These are phyloP conservation scores for Botrytis paeoniae DNA, from an alignment of 2,329 filamentous ascomycete species.

Conservation along the genomic window DNA sequence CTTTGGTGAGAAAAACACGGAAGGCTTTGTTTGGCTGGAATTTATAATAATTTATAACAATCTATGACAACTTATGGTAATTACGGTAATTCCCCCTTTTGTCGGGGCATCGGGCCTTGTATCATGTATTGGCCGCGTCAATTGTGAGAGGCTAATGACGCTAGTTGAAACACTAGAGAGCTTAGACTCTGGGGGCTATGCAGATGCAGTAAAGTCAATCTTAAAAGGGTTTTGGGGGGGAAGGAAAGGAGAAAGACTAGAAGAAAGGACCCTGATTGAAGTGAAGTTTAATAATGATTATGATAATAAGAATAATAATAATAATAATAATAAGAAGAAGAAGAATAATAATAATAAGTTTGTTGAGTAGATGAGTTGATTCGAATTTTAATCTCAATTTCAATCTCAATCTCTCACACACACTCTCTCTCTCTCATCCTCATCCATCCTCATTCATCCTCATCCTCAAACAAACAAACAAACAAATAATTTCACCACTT, in stretches of 20 bases:
- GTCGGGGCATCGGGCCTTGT: neutral
- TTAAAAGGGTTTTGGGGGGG: too few relatives aligned
- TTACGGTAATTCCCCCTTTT: neutral
- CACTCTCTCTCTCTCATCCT: neutral
- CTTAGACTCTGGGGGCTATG: constrained; percentile 1
- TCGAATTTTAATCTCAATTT: neutral
- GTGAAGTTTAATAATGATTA: neutral
- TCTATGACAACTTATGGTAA: neutral
- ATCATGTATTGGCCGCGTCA: neutral
- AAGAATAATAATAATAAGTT: neutral
- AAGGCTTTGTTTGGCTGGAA: too few relatives aligned
- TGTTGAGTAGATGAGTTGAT: neutral
- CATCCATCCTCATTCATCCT: neutral
- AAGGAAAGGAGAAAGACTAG: neutral
- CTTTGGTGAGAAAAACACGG: too few relatives aligned
- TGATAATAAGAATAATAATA: neutral
- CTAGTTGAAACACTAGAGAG: neutral
- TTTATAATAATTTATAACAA: neutral
- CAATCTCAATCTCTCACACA: neutral
- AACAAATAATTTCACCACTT: neutral
- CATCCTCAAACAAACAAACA: neutral
- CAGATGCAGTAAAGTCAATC: neutral
- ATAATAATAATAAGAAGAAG: neutral
- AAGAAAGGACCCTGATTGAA: neutral
- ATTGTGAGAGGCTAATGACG: neutral